A percentile compares a stretch with the other conserved stretches of the same genome.
These are phyloP conservation scores for Calonectria honghensis DNA, from an alignment of 2,329 filamentous ascomycete genomes.

Conservation along the genomic window DNA sequence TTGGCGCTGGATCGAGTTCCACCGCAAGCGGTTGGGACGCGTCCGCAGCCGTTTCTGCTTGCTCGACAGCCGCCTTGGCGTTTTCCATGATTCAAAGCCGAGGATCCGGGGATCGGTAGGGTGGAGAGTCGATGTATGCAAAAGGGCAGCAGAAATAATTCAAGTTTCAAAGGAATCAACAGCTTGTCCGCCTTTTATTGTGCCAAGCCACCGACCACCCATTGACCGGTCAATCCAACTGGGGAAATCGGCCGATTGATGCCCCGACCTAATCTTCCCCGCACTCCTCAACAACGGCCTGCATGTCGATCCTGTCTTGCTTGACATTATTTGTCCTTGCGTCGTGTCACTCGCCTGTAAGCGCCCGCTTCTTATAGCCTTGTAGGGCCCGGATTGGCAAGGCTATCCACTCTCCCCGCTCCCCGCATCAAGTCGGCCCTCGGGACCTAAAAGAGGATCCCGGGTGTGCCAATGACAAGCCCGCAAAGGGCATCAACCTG, in stretches of 20 bases:
- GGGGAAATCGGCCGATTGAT: slow-evolving; percentile 24
- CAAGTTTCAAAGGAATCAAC: neutral
- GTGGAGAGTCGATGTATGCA: neutral
- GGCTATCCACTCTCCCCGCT: slow-evolving; percentile 24
- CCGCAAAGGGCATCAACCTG: neutral
- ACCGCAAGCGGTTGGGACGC: neutral
- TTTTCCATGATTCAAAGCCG: neutral
- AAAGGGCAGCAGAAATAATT: neutral
- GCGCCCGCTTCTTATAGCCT: slow-evolving; percentile 15
- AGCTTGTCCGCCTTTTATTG: slow-evolving; percentile 5
- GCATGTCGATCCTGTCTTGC: slow-evolving; percentile 16
- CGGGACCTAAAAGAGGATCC: slow-evolving; percentile 17
- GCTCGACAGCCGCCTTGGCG: slow-evolving; percentile 1
- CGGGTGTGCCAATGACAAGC: slow-evolving; percentile 1
- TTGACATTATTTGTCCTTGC: neutral
- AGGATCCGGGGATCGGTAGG: neutral
- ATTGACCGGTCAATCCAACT: slow-evolving; percentile 7
- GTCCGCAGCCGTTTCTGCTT: slow-evolving; percentile 22
- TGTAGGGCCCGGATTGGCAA: slow-evolving; percentile 15
- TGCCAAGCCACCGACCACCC: neutral
- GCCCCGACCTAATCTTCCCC: slow-evolving; percentile 14
- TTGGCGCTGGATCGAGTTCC: slow-evolving; percentile 1
- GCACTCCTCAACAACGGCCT: slow-evolving; percentile 15
- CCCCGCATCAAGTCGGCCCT: slow-evolving; percentile 17
- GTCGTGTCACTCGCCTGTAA: slow-evolving; percentile 5